Evolutionary conservation across 2,329 filamentous ascomycete species (phyloP), one percentile per base, ranked within the genome.

Genomic region (Claviceps citrina): DNA sequence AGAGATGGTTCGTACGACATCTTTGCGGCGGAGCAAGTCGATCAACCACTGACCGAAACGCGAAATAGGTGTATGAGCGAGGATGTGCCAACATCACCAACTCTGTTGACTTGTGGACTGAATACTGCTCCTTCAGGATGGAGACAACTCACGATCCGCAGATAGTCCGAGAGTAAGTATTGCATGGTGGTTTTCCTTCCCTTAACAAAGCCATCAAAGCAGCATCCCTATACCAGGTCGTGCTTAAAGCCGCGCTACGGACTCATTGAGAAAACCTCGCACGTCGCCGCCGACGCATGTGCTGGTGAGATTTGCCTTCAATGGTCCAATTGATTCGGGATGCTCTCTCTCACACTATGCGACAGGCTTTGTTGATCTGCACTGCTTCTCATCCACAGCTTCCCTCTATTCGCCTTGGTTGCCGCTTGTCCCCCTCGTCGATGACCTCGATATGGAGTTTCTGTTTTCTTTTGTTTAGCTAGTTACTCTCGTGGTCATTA

Each of bases 111-210:
- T 70, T 98, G 44, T 98, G 91, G 91, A 83, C 85, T 39, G 87
- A 93, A 54, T 98, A 95, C 67, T 96, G 89, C 67, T 76, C 79
- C 54, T 96, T 96, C 76, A 96, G 96, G 63, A 86, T 91, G 66
- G 86, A 96, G 60, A 96, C 91, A 43, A 91, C 84, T 51, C 91
- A 98, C 65, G 86, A 93, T 58, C 75, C 84, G 54, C 84, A 93
- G 59, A 73, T 93, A 63, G 93, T 95, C 67, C 81, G 91, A 93
- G 91, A 96, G 91, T 98, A 94, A 96, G 91, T 96, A 73, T 67
- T 64, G 46, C 48, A 51, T 58, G 62, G 65, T 66, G 68, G 70
- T 46, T 78, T 78, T 78, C 70, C 70, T 78, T 70, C 70, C 76
- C 71, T 67, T 73, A 69, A 78, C 73, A 65, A 65, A 64, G 64